Evolutionary conservation across 2,329 filamentous ascomycete genomes (phyloP).

Genomic region (Neocatenulostroma microsporum): DNA sequence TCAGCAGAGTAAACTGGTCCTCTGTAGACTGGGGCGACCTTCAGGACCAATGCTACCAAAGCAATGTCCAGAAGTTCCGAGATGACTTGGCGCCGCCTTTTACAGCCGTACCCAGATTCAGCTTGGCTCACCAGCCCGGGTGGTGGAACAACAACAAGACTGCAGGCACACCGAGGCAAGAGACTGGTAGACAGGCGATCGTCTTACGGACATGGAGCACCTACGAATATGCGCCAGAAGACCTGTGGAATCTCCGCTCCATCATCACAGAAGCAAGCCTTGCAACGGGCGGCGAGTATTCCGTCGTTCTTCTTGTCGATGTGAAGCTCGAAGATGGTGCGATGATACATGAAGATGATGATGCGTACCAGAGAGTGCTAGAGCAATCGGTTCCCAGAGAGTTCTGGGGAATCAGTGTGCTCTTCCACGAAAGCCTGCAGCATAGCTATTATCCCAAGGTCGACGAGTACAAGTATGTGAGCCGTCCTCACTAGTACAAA

Average conservation of each 20-base stretch:
- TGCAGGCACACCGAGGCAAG: slow-evolving; percentile 20
- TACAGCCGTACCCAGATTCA: no score
- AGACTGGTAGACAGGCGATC: slow-evolving; percentile 24
- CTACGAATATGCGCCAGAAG: slow-evolving; percentile 68
- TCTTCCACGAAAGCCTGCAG: slow-evolving; percentile 96
- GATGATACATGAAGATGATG: slow-evolving; percentile 70
- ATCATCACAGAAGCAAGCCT: slow-evolving; percentile 76
- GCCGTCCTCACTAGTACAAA: neutral
- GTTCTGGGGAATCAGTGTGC: slow-evolving; percentile 77
- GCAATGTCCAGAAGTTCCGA: no score
- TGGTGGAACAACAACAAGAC: no score
- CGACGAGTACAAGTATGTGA: slow-evolving; percentile 32
- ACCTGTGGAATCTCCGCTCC: slow-evolving; percentile 71
- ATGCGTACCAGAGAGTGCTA: slow-evolving; percentile 59
- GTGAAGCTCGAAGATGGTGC: slow-evolving; percentile 64
- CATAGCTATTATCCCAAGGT: slow-evolving; percentile 72
- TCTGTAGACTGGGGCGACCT: no score
- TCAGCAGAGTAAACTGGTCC: no score
- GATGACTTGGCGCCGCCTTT: no score
- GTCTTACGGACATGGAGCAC: slow-evolving; percentile 79
- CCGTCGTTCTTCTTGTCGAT: slow-evolving; percentile 77
- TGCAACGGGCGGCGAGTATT: slow-evolving; percentile 77
- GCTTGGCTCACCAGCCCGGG: no score
- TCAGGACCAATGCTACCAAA: no score
- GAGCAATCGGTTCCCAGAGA: slow-evolving; percentile 67